Evolutionary conservation across 768 basidiomycete genomes (phyloP), one percentile per base, ranked within the genome.

Genomic region (Nidularia pulvinata): DNA sequence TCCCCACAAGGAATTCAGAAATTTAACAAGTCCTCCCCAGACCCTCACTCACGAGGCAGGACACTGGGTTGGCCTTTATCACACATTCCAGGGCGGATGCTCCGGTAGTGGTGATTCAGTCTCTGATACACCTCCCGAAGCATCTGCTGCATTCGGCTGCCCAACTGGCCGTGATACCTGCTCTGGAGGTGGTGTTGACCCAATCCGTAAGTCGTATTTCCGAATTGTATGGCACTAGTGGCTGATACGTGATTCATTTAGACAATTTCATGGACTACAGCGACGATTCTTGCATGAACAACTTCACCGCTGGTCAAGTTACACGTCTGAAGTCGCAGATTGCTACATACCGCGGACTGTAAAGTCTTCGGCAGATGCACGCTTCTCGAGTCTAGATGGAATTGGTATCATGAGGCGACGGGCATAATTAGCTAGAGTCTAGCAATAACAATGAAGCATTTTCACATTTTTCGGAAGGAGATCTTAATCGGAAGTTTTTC

Each of bases 61-160:
- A n/a, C 82, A 84, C 67, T 85, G 83, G 82, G 68, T 81, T 54
- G 82, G 83, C 30, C 72, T 83, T 25, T 83, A 75, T 66, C 81
- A 83, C 68, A 81, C 82, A 25, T 83, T 82, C 77, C 77, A 84
- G 61, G 78, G 79, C 42, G 77, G 78, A 19, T 80, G 74, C 68
- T 48, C 53, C 11, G 57, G 54, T 57, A 46, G 68, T 33, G 80
- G 78, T 30, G 80, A 82, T 60, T 55, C 49, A 22, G 78, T 82
- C 52, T 59, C 59, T 11, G 79, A 80, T 58, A 81, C 78, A 1
- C 80, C 80, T 11, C 62, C 78, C 14, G 81, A 81, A 63, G 62
- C 73, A 1, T 70, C 66, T 19, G 53, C 76, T 51, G 77, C 77
- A 9, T 72, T 55, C 36, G 78, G 75, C 19, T 80, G 79, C 60